Evolutionary conservation across 768 basidiomycete species (phyloP), one percentile per base, ranked within the genome.

Genomic region (Pleurotus tuber-regium): DNA sequence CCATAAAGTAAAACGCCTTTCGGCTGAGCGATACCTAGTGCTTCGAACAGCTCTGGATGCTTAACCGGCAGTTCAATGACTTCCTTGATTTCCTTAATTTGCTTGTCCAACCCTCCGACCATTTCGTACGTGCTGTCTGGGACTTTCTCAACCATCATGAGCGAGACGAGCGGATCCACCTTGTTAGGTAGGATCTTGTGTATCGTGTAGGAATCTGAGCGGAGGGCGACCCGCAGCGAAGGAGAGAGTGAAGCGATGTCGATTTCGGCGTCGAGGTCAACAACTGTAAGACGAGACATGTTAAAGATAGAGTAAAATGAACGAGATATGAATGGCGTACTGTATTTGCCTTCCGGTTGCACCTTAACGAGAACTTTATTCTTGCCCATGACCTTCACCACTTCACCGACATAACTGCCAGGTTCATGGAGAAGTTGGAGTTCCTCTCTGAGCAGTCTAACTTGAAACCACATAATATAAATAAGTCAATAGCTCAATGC

Each of bases 91-190:
- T 99, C 96, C 69, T 97, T 98, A 67, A 98, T 98, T 65, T 98
- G 96, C 70, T 96, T 92, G 76, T 98, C 97, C 53, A 98, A 81
- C 59, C 96, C 96, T 18, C 97, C 97, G 54, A 99, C 96, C 95
- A 98, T 98, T 70, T 98, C 97, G 71, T 99, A 99, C 25, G 97
- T 98, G 70, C 90, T 93, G 69, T 98, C 96, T 0, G 96, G 96
- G 0, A 98, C 96, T 68, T 99, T 99, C 72, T 99, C 96, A 9
- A 98, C 96, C 95, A 98, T 98, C 97, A 98, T 98, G 56, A 98
- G 83, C 16, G 94, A 97, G 25, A 98, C 95, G 33, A 98, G 85
- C 3, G 97, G 96, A 69, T 98, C 97, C 61, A 98, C 89, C 73
- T 99, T 98, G 76, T 94, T 97, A 0, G 94, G 94, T 0, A 98